These are phyloP conservation scores for Lipomyces yamadae DNA, from an alignment of 805 yeast species.

Conservation along the genomic window DNA sequence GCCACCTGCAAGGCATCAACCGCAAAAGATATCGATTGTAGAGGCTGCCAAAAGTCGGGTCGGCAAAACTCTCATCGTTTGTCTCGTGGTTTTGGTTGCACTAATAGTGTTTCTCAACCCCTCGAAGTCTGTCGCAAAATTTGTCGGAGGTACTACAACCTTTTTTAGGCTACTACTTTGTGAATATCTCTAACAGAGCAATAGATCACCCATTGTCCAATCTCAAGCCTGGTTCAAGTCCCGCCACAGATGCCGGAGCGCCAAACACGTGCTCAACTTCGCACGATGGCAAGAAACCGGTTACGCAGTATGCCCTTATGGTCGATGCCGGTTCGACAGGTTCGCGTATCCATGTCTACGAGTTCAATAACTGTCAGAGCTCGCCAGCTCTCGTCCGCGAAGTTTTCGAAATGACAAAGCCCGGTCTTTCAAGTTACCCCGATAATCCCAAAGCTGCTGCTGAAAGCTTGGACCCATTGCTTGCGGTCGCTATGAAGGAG, in stretches of 20 bases:
- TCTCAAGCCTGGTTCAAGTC: slow-evolving; percentile 3
- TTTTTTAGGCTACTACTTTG: neutral
- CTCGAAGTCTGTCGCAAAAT: slow-evolving; percentile 15
- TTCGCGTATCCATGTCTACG: slow-evolving; percentile 91
- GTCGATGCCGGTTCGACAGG: slow-evolving; percentile 98
- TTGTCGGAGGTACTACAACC: slow-evolving; percentile 23
- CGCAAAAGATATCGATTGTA: slow-evolving; percentile 18
- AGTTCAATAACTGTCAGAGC: slow-evolving; percentile 81
- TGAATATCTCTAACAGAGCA: slow-evolving; percentile 1
- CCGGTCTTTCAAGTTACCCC: slow-evolving; percentile 87
- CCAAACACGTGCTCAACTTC: slow-evolving; percentile 44
- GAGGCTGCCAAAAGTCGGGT: slow-evolving; percentile 33
- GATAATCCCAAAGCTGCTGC: slow-evolving; percentile 87
- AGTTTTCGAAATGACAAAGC: slow-evolving; percentile 84
- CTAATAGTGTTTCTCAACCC: slow-evolving; percentile 23
- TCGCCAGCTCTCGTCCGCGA: slow-evolving; percentile 84
- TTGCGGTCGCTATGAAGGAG: slow-evolving; percentile 71
- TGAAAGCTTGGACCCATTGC: slow-evolving; percentile 78
- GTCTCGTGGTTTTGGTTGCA: slow-evolving; percentile 15
- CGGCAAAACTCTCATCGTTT: slow-evolving; percentile 27
- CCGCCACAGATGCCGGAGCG: neutral
- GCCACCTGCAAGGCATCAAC: neutral
- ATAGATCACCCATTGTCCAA: neutral
- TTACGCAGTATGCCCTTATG: slow-evolving; percentile 80
- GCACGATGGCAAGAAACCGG: slow-evolving; percentile 48